A percentile compares a stretch with the other conserved stretches of the same genome.
These are phyloP conservation scores for Podaxis pistillaris DNA, from an alignment of 768 basidiomycete genomes.

Conservation along the genomic window DNA sequence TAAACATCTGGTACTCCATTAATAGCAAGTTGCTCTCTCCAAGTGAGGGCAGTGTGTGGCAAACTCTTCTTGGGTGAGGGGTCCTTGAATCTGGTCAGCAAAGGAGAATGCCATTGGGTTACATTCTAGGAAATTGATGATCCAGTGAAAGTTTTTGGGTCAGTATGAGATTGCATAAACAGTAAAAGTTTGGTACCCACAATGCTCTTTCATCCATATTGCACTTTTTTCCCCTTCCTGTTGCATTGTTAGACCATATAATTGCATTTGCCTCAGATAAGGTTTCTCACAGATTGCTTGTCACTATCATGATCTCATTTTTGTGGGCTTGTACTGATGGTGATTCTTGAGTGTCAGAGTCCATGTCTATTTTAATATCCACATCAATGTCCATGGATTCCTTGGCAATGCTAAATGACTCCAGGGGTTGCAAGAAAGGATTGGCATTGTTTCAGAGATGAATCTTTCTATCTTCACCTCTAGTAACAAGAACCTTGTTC, in stretches of 20 bases:
- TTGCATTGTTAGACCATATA: not conserved
- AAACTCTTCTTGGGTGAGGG: no score
- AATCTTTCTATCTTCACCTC: slow-evolving; percentile 31
- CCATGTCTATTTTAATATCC: not conserved
- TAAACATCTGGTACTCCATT: no score
- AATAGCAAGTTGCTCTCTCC: no score
- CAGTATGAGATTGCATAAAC: not conserved
- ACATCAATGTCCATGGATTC: not conserved
- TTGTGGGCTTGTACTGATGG: not conserved
- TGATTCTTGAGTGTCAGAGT: not conserved
- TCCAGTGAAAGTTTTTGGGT: not conserved
- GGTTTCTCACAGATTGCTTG: not conserved
- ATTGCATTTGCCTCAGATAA: not conserved
- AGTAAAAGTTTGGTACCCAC: not conserved
- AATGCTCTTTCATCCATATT: not conserved
- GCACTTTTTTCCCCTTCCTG: slow-evolving; percentile 8
- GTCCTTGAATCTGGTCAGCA: no score
- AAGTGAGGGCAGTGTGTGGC: no score
- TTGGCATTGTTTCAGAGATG: slow-evolving; percentile 23
- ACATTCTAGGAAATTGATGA: no score
- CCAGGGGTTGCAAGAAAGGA: not conserved
- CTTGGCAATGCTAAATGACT: no score
- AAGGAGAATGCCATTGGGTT: no score
- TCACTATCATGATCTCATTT: slow-evolving; percentile 7
- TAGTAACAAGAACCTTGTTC: slow-evolving; percentile 27